These are phyloP conservation scores for Alternaria triticina DNA, from an alignment of 2,329 filamentous ascomycete genomes.

Conservation along the genomic window DNA sequence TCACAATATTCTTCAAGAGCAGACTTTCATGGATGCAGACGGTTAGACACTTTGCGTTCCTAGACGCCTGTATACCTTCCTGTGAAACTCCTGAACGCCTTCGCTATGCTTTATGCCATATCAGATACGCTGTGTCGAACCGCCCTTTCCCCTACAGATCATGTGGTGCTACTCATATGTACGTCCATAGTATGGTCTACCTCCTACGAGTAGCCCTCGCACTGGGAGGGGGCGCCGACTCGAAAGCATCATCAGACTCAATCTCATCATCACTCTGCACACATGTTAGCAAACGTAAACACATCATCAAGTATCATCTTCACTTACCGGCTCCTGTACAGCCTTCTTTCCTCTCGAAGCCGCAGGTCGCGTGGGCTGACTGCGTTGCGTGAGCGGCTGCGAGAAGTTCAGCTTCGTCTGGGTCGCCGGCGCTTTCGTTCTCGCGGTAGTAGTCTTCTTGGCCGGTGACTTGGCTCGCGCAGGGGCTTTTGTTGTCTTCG, in stretches of 20 bases:
- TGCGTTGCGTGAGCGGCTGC: constrained; percentile 45
- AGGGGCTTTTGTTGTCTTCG: constrained; percentile 20
- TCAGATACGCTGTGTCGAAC: not conserved
- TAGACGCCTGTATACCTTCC: not conserved
- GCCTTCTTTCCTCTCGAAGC: constrained; percentile 37
- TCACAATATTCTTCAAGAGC: no score
- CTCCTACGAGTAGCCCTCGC: constrained; percentile 35
- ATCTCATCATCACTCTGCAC: constrained; percentile 51
- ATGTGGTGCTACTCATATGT: no score
- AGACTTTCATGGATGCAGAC: no score
- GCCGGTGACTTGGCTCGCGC: constrained; percentile 32
- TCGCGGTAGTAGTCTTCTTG: constrained; percentile 32
- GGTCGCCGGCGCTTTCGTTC: constrained; percentile 32
- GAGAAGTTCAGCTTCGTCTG: constrained; percentile 54
- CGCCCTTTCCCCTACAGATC: not conserved
- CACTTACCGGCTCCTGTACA: constrained; percentile 49
- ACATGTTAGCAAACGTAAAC: constrained; percentile 2
- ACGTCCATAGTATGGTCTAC: constrained; percentile 6
- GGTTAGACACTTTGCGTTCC: no score
- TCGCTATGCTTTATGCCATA: constrained; percentile 24
- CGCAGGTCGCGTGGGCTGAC: constrained; percentile 34
- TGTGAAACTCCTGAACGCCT: constrained; percentile 21
- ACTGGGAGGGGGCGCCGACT: constrained; percentile 35
- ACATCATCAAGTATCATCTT: not conserved
- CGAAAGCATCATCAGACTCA: constrained; percentile 51